Base-by-base conservation (phyloP, 164 flowering plant genomes). In the Aristolochia contorta region DNA sequence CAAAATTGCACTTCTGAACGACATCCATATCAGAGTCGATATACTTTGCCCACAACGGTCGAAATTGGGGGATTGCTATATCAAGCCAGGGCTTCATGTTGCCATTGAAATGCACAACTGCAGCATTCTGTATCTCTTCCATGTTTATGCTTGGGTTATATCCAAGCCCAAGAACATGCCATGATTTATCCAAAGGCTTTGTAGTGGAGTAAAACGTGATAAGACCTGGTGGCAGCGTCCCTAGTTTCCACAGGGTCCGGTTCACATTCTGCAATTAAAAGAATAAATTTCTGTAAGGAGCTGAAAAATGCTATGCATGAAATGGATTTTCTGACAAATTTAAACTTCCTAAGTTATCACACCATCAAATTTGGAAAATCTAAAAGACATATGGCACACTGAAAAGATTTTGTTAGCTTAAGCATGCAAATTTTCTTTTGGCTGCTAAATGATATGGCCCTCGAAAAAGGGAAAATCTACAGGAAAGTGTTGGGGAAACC, bases 161-260 rank as follows among this genome's bases (percentile, higher is more conserved):
- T 12, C 74, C 70, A 47, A 71, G 70, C 32, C 71, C 67, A 22
- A 71, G 67, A 18, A 71, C 71, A 45, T 71, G 74, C 74, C 74
- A 71, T 0, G 74, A 71, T 50, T 71, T 71, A 65, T 71, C 70
- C 49, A 71, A 58, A 24, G 74, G 70, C 58, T 63, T 67, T 33
- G 71, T 67, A 13, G 74, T 71, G 7, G 71, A 67, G 64, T 71
- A 71, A 60, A 67, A 71, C 23, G 74, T 71, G 65, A 71, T 71
- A 20, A 65, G 53, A 6, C 68, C 68, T 1, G 68, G 68, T 24
- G 68, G 68, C 63, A 65, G 52, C 10, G 68, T 65, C 24, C 68
- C 68, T 37, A 65, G 25, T 51, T 65, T 65, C 68, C 68, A 65
- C 50, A 65, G 47, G n/a, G 68, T 65, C 27, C 67, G 21, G 41